Evolutionary conservation across 352 stramenopile genomes (phyloP).

Genomic region (Phytophthora foliorum): DNA sequence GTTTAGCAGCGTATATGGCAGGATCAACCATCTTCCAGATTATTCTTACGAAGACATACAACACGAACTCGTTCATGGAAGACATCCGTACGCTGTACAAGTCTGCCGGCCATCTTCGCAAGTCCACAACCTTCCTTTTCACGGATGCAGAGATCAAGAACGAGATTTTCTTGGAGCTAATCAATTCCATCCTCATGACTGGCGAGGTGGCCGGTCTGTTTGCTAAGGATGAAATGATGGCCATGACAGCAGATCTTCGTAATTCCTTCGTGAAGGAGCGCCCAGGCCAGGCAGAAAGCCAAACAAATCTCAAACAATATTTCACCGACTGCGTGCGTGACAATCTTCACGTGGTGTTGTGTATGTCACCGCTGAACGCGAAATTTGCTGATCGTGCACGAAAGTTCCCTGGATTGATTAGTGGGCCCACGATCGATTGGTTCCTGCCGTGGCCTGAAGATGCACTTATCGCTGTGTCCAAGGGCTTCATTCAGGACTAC

Average conservation of each 20-base stretch:
- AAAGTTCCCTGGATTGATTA: constrained; percentile 98
- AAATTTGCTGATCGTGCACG: constrained; percentile 97
- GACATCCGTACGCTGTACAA: constrained; percentile 98
- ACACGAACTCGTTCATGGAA: constrained; percentile 97
- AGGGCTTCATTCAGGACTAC: constrained; percentile 97
- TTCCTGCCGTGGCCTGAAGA: constrained; percentile 99
- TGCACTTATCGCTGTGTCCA: constrained; percentile 96
- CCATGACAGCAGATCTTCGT: constrained; percentile 97
- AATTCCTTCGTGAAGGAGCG: constrained; percentile 96
- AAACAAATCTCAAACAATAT: constrained; percentile 98
- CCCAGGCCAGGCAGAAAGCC: constrained; percentile 94
- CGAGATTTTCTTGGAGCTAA: constrained; percentile 98
- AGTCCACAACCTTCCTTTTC: constrained; percentile 98
- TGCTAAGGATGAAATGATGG: constrained; percentile 99
- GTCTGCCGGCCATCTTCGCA: constrained; percentile 95
- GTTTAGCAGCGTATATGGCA: constrained; percentile 97
- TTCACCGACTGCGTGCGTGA: constrained; percentile 98
- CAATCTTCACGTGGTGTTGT: constrained; percentile 99
- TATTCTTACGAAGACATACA: constrained; percentile 99
- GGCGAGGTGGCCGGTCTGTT: constrained; percentile 98
- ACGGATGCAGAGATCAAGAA: constrained; percentile 99
- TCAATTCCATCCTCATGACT: constrained; percentile 99
- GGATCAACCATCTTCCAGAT: constrained; percentile 98
- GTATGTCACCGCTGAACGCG: constrained; percentile 99
- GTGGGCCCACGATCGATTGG: constrained; percentile 98